Base-by-base conservation (phyloP, 371 early-diverging fungal species). In the Mortierella sp. region DNA sequence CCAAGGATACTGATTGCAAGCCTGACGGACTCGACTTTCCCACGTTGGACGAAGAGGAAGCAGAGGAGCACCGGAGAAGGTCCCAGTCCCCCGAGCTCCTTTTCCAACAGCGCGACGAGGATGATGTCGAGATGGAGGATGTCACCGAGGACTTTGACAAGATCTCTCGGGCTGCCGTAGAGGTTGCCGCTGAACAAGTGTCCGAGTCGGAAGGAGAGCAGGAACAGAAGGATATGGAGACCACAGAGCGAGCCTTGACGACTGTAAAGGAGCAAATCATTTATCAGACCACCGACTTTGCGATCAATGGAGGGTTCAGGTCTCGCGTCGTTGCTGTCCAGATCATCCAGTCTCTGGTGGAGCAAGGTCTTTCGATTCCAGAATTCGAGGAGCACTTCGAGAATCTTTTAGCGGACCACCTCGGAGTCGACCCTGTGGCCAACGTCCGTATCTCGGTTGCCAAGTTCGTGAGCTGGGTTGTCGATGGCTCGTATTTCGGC, bases 281-380 rank as follows among this genome's bases (percentile, higher is more conserved):
- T 27, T 46, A 38, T 12, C 87, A 86, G 48, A 81, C 78, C 3
- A 74, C 68, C 12, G 80, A 79, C 24, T 86, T 86, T 73, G 80
- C 82, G 2, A 60, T 82, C 51, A 56, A 80, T 78, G 87, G 87
- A 1, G 80, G 80, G 51, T 86, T 86, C 76, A 77, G 87, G 49
- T 82, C 87, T 43, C 82, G 87, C 7, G 87, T 86, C 32, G 87
- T 82, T 1, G 87, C 87, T n/a, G 80, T 82, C 21, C 87, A 86
- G 60, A 86, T 86, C 38, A 86, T 86, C 24, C 87, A 86, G 58
- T 82, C 87, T 11, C 71, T 86, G 18, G 44, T 86, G 27, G 87
- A 86, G 43, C 73, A 56, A 46, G 87, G 87, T 10, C 77, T 86
- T 44, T 27, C 87, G 32, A 46, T 63, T 18, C 46, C 16, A 0